Evolutionary conservation across 768 basidiomycete genomes (phyloP).

Genomic region (Gautieria morchelliformis): DNA sequence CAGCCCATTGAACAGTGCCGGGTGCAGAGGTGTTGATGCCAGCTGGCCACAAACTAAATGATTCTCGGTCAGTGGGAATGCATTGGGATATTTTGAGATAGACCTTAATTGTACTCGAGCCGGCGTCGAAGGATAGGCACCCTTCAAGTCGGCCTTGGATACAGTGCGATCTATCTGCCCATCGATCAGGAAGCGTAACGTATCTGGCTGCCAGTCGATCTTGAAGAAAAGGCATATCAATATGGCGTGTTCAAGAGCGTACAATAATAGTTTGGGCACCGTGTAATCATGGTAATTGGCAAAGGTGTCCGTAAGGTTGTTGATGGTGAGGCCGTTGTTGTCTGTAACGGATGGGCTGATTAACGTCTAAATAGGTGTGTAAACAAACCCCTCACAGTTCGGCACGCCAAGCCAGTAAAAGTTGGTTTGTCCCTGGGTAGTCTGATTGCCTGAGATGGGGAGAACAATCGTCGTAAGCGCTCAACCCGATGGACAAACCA

Average conservation of each 20-base stretch:
- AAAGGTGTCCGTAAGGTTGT: constrained; percentile 52
- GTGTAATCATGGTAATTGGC: constrained; percentile 68
- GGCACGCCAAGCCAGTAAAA: constrained; percentile 43
- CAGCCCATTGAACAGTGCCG: constrained; percentile 73
- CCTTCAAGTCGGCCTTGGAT: constrained; percentile 46
- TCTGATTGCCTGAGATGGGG: constrained; percentile 25
- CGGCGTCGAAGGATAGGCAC: constrained; percentile 68
- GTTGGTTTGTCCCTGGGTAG: constrained; percentile 66
- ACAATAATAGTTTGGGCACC: constrained; percentile 27
- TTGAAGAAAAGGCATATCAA: constrained; percentile 18
- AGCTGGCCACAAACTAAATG: constrained; percentile 63
- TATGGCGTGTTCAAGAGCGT: background rate
- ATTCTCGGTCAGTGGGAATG: no score
- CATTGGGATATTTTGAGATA: constrained; percentile 8
- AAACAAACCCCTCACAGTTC: background rate
- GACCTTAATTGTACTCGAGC: constrained; percentile 75
- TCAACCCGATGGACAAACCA: background rate
- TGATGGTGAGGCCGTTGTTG: constrained; percentile 40
- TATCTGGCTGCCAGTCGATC: constrained; percentile 75
- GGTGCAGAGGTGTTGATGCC: constrained; percentile 50
- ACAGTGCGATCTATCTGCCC: constrained; percentile 62
- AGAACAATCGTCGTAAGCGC: background rate
- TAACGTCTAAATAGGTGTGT: background rate
- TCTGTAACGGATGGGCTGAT: constrained; percentile 8
- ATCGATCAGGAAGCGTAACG: constrained; percentile 60